These are phyloP conservation scores for Ciborinia camelliae DNA, from an alignment of 2,329 filamentous ascomycete species.

Conservation along the genomic window DNA sequence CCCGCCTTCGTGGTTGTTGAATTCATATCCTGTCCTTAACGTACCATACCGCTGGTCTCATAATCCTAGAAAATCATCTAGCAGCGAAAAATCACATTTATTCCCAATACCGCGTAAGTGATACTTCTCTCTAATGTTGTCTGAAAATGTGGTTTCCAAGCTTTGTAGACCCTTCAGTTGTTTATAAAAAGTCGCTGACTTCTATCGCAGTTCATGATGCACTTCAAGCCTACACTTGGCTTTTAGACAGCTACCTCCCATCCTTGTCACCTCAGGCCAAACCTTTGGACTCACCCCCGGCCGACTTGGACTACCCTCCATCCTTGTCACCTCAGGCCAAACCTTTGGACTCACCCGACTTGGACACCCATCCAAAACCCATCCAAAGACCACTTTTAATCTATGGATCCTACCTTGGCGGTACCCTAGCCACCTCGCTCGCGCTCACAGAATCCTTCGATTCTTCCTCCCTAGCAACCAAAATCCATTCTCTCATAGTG, in stretches of 20 bases:
- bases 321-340: conserved; percentile 14
- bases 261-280: conserved; percentile 14
- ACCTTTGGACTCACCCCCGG: neutral
- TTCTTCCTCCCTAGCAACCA: conserved; percentile 39
- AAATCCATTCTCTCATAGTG: conserved; percentile 47
- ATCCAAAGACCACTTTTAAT: conserved; percentile 41
- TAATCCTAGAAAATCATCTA: conserved; percentile 20
- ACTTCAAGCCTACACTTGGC: conserved; percentile 46
- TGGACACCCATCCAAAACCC: conserved; percentile 9
- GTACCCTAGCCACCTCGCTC: conserved; percentile 53
- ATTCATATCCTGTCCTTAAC: conserved; percentile 45
- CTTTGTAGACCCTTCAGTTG: neutral
- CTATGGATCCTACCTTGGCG: conserved; percentile 57
- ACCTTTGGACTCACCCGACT: neutral
- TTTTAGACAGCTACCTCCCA: conserved; percentile 26
- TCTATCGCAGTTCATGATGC: conserved; percentile 57
- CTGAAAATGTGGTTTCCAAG: too few relatives aligned
- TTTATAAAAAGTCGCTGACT: conserved; percentile 29
- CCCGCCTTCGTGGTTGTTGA: conserved; percentile 40
- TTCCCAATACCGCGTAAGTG: conserved; percentile 18
- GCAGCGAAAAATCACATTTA: neutral
- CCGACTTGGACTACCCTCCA: conserved; percentile 20
- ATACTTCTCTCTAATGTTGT: too few relatives aligned
- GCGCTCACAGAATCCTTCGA: conserved; percentile 52
- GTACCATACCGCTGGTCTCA: conserved; percentile 59